phyloP scores from a whole-genome alignment of 169 alveolate genomes.

The Babesia ovata region DNA sequence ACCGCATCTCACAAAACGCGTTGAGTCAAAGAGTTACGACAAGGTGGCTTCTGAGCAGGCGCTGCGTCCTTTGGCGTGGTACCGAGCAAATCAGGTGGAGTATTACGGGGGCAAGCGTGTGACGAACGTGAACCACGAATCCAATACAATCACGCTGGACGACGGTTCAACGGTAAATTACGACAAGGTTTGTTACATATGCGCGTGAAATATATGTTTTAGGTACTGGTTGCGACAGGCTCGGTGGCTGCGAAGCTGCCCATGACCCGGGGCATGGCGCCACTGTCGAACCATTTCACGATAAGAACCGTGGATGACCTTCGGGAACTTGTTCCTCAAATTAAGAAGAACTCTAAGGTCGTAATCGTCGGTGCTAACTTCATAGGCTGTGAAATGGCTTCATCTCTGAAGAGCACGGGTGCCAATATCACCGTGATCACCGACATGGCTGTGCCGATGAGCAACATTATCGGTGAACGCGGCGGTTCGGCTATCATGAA shows the following conservation, averaged over 20 bases:
- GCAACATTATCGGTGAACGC: slow-evolving; percentile 67
- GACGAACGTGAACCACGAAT: slow-evolving; percentile 51
- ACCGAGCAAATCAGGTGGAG: slow-evolving; percentile 61
- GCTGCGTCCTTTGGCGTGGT: slow-evolving; percentile 67
- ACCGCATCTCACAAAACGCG: slow-evolving; percentile 72
- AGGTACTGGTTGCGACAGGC: slow-evolving; percentile 76
- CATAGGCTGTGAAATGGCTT: slow-evolving; percentile 78
- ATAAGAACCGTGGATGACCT: slow-evolving; percentile 69
- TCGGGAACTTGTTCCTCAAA: slow-evolving; percentile 33
- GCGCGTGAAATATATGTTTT: background rate
- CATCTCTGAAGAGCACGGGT: slow-evolving; percentile 70
- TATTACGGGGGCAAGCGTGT: slow-evolving; percentile 65
- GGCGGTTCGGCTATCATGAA: slow-evolving; percentile 64
- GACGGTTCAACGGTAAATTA: slow-evolving; percentile 73
- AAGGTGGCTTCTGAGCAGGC: slow-evolving; percentile 69
- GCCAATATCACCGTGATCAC: slow-evolving; percentile 74
- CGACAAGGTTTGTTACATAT: slow-evolving; percentile 51
- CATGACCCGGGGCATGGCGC: slow-evolving; percentile 18
- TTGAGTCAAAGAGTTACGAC: slow-evolving; percentile 45
- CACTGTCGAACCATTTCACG: slow-evolving; percentile 67
- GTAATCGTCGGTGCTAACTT: slow-evolving; percentile 78
- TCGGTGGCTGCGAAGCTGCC: slow-evolving; percentile 61
- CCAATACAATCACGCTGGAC: slow-evolving; percentile 61
- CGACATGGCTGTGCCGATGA: slow-evolving; percentile 66
- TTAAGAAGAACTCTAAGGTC: slow-evolving; percentile 68